These are phyloP conservation scores for Xylaria polymorpha DNA, from an alignment of 2,329 filamentous ascomycete genomes.

Conservation along the genomic window DNA sequence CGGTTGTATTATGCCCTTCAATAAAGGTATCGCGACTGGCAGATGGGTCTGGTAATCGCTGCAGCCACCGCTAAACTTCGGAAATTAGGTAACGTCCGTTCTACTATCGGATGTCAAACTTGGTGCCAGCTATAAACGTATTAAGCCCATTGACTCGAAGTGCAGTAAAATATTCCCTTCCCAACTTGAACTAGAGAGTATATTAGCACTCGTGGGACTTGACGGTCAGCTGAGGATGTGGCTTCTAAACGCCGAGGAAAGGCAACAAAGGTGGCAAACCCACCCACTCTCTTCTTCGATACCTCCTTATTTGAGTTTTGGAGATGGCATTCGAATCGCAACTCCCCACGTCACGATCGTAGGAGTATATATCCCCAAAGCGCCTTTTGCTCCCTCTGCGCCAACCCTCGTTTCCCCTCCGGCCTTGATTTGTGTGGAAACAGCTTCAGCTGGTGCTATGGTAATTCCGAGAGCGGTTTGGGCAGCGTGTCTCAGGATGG, in stretches of 20 bases:
- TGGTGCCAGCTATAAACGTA: conserved; percentile 16
- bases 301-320: background rate
- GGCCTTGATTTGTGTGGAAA: conserved; percentile 7
- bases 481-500: conserved; percentile 5
- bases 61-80: conserved; percentile 8
- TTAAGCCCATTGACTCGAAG: conserved; percentile 11
- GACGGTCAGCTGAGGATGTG: background rate
- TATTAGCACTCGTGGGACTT: conserved; percentile 22
- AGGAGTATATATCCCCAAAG: background rate
- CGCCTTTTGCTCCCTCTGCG: background rate
- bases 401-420: conserved; percentile 10
- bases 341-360: background rate
- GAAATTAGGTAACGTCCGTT: conserved; percentile 8
- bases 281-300: conserved; percentile 5
- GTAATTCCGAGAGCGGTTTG: background rate
- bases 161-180: background rate
- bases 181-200: conserved; percentile 11
- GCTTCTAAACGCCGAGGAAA: background rate
- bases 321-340: background rate
- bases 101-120: conserved; percentile 17
- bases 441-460: conserved; percentile 7
- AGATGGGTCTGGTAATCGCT: conserved; percentile 15
- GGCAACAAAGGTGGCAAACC: conserved; percentile 8
- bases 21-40: background rate
- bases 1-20: conserved; percentile 1